phyloP scores from a whole-genome alignment of 2,329 filamentous ascomycete species.

The Penicillium verrucosum region DNA sequence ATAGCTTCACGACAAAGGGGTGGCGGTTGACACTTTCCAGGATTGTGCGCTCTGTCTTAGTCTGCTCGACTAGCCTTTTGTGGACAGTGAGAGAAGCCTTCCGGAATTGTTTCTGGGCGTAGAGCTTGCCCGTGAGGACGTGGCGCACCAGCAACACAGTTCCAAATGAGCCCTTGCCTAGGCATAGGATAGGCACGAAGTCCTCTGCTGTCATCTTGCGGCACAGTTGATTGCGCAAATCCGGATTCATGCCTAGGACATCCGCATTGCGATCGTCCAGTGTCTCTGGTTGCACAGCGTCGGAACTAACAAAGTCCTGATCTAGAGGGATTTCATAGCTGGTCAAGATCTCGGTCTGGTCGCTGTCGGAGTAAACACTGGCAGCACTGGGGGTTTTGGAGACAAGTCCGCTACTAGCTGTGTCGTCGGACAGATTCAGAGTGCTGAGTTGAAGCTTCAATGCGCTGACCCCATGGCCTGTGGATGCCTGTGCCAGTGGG shows the following conservation, averaged over 20 bases:
- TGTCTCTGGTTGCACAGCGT: conserved; percentile 38
- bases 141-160: conserved; percentile 94
- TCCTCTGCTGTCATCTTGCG: conserved; percentile 90
- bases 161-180: conserved; percentile 94
- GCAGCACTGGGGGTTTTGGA: conserved; percentile 53
- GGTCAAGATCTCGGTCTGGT: conserved; percentile 67
- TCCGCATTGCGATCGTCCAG: conserved; percentile 36
- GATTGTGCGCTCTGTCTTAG: conserved; percentile 92
- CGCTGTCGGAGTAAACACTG: conserved; percentile 60
- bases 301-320: conserved; percentile 74
- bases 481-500: conserved; percentile 50
- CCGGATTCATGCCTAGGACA: conserved; percentile 47
- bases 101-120: conserved; percentile 97
- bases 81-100: conserved; percentile 94
- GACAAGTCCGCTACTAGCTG: conserved; percentile 50
- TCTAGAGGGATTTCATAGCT: conserved; percentile 84
- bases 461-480: conserved; percentile 71
- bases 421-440: conserved; percentile 64
- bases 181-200: conserved; percentile 84
- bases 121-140: conserved; percentile 78
- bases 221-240: conserved; percentile 51
- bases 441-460: conserved; percentile 78
- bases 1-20: conserved; percentile 96
- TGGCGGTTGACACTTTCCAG: conserved; percentile 94
- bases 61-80: conserved; percentile 94